Conservation (phyloP, 345 rosid species). For the Arabis alpina region DNA sequence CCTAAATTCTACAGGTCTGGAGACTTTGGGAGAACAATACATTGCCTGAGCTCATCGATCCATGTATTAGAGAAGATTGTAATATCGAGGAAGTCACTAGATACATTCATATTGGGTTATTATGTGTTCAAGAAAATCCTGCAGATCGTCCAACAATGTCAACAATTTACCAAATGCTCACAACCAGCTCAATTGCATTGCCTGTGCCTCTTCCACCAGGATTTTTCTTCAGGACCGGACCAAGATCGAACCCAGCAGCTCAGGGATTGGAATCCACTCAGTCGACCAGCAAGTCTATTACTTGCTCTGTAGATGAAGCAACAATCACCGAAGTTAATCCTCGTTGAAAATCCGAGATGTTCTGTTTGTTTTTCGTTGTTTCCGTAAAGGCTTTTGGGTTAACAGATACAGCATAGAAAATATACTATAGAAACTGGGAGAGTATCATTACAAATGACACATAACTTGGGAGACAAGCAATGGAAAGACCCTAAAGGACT, state of each 20-base stretch:
- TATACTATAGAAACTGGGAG: too few relatives aligned
- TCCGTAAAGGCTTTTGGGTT: not conserved
- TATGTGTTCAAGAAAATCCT: conserved; percentile 40
- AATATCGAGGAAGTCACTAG: conserved; percentile 22
- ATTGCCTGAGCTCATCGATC: conserved; percentile 12
- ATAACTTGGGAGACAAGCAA: conserved; percentile 3
- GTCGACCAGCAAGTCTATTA: conserved; percentile 18
- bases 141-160: conserved; percentile 26
- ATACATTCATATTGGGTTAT: conserved; percentile 30
- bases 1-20: conserved; percentile 37
- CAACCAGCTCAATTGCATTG: conserved; percentile 14
- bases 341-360: conserved; percentile 6
- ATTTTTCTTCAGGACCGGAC: conserved; percentile 3
- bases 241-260: not conserved
- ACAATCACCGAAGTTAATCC: conserved; percentile 9
- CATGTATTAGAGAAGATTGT: not conserved
- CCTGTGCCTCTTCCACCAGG: conserved; percentile 33
- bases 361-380: not conserved
- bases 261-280: not conserved
- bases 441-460: not conserved
- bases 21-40: conserved; percentile 20
- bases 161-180: conserved; percentile 9
- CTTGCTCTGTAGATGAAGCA: conserved; percentile 28
- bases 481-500: not conserved
- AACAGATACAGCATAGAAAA: not conserved